Evolutionary conservation across 1,284 basidiomycete genomes (phyloP).

Genomic region (Psilocybe mexicana): DNA sequence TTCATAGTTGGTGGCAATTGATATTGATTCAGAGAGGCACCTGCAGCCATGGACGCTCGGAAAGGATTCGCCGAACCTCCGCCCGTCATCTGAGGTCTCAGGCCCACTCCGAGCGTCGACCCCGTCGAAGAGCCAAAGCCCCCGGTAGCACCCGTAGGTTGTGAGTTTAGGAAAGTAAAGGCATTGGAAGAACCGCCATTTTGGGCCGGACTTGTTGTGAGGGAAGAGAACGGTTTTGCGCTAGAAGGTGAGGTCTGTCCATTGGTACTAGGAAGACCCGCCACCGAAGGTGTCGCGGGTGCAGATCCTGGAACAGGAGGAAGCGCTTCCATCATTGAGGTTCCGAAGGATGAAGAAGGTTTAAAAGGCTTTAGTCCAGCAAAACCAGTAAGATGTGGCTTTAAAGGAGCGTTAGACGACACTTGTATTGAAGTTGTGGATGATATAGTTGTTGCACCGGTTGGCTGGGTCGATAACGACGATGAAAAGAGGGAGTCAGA

Average conservation of each 20-base stretch:
- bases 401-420: slow-evolving; percentile 42
- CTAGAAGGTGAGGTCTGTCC: slow-evolving; percentile 6
- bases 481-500: slow-evolving; percentile 52
- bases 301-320: slow-evolving; percentile 69
- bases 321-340: slow-evolving; percentile 74
- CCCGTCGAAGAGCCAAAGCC: slow-evolving; percentile 33
- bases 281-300: slow-evolving; percentile 48
- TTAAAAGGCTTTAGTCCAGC: slow-evolving; percentile 88
- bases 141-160: slow-evolving; percentile 34
- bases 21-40: slow-evolving; percentile 13
- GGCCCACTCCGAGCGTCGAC: slow-evolving; percentile 54
- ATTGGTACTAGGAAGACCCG: slow-evolving; percentile 21
- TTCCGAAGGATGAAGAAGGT: slow-evolving; percentile 87
- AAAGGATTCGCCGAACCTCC: slow-evolving; percentile 75
- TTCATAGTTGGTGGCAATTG: slow-evolving; percentile 7
- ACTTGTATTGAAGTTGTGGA: slow-evolving; percentile 29
- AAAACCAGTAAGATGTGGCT: slow-evolving; percentile 82
- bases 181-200: slow-evolving; percentile 9
- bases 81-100: slow-evolving; percentile 75
- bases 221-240: slow-evolving; percentile 12
- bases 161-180: slow-evolving; percentile 26
- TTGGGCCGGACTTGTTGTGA: slow-evolving; percentile 1
- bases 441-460: slow-evolving; percentile 43
- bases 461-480: slow-evolving; percentile 51
- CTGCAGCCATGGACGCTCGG: slow-evolving; percentile 57